Percentiles rank a stretch among this genome's conserved stretches.
Conservation (phyloP, 2,329 filamentous ascomycete species). For the Curvularia verruculosa region DNA sequence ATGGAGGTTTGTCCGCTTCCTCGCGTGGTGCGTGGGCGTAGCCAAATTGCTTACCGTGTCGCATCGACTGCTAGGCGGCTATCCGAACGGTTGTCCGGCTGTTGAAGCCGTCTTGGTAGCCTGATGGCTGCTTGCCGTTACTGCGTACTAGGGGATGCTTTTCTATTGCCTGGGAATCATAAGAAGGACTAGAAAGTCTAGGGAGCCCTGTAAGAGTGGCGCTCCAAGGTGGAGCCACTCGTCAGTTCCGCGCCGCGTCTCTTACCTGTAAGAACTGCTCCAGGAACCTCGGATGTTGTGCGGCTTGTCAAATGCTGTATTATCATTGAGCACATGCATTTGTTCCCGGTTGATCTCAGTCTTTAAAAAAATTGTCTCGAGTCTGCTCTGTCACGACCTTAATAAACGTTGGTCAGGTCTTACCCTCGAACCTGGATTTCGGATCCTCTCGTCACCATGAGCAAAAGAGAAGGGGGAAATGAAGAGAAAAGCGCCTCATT, state of each 20-base stretch:
- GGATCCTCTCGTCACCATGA: slow-evolving; percentile 32
- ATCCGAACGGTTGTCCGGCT: slow-evolving; percentile 27
- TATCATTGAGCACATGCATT: slow-evolving; percentile 20
- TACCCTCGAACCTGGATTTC: slow-evolving; percentile 41
- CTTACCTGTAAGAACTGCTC: slow-evolving; percentile 21
- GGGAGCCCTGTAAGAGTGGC: slow-evolving; percentile 20
- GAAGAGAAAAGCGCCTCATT: slow-evolving; percentile 12
- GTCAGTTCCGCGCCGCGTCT: neutral
- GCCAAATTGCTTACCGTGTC: slow-evolving; percentile 36
- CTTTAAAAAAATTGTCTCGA: slow-evolving; percentile 14
- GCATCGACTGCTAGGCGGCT: slow-evolving; percentile 34
- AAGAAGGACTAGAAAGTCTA: slow-evolving; percentile 2
- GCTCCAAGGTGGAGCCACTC: slow-evolving; percentile 10
- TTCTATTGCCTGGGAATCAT: slow-evolving; percentile 8
- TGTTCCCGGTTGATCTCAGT: slow-evolving; percentile 17
- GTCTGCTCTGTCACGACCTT: slow-evolving; percentile 25
- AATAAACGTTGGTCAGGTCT: slow-evolving; percentile 34
- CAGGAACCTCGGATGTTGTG: slow-evolving; percentile 40
- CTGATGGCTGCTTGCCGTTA: slow-evolving; percentile 16
- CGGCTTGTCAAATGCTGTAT: slow-evolving; percentile 20
- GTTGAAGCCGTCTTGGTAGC: slow-evolving; percentile 33
- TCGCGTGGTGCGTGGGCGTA: slow-evolving; percentile 43
- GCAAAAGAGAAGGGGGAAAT: slow-evolving; percentile 20
- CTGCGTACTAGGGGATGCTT: slow-evolving; percentile 9
- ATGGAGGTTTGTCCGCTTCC: slow-evolving; percentile 34